Evolutionary conservation across 2,329 filamentous ascomycete genomes (phyloP), one percentile per base, ranked within the genome.

Genomic region (Didymella exigua): DNA sequence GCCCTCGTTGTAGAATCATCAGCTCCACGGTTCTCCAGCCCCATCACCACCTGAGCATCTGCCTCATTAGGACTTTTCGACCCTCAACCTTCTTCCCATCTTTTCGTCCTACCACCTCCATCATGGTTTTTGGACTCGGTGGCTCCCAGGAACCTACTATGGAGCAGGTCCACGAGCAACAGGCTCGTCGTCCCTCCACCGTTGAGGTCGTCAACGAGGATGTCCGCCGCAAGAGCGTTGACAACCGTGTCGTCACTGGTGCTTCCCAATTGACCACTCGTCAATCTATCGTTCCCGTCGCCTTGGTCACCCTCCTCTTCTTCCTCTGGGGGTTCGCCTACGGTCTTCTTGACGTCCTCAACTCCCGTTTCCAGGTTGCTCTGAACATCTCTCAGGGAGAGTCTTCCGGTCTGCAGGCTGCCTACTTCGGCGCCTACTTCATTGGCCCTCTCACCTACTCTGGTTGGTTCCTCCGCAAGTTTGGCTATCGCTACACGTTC

Each of bases 401-500:
- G 54, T 86, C 85, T 0, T 82, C 84, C 11, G 86, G 86, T 48
- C 79, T 88, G 2, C 85, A 87, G 61, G 86, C 81, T 30, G 82
- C 85, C 2, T 89, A 88, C 70, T 88, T 88, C 64, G 86, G 85
- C 37, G 82, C 81, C 14, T 84, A 83, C 63, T 81, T 82, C 55
- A 77, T 84, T 43, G 81, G 80, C 23, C 80, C 81, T 26, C 69
- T 84, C 19, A 81, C 79, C 21, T 81, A 82, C 59, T 81, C 81
- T 43, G 81, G 80, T 40, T 83, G 80, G 76, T 79, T 93, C 58
- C 79, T 95, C 7, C 84, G 89, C 18, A 83, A 84, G 54, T 90
- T 88, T 45, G 91, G 91, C 3, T 95, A 91, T 77, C 89, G 91
- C 62, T 86, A 86, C 36, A 91, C 89, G 0, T 93, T 95, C 64